phyloP scores from a whole-genome alignment of 1,284 basidiomycete genomes.

The Porogramme epimiltina region DNA sequence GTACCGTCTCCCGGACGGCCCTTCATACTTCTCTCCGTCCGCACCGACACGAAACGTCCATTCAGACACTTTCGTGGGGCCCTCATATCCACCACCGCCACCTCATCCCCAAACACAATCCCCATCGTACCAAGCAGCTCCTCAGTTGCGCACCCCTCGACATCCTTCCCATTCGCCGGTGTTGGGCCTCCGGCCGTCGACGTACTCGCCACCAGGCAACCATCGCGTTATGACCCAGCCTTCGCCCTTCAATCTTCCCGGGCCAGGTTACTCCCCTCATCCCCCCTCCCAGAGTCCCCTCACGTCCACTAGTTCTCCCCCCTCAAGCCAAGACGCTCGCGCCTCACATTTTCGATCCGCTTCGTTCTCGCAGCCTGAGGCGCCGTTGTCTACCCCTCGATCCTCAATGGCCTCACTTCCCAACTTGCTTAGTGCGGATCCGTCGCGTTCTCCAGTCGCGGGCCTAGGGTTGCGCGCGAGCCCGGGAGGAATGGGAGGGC shows the following conservation, averaged over 20 bases:
- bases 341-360: slow-evolving; percentile 5
- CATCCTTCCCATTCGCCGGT: slow-evolving; percentile 23
- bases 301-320: not conserved
- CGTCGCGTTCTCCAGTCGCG: slow-evolving; percentile 24
- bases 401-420: slow-evolving; percentile 25
- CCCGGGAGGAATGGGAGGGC: slow-evolving; percentile 37
- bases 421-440: slow-evolving; percentile 26
- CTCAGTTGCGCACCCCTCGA: slow-evolving; percentile 3
- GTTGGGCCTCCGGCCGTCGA: slow-evolving; percentile 12
- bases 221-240: slow-evolving; percentile 14
- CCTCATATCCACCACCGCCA: slow-evolving; percentile 16
- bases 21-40: slow-evolving; percentile 18
- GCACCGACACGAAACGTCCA: slow-evolving; percentile 20
- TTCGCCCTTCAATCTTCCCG: slow-evolving; percentile 8
- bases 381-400: slow-evolving; percentile 5
- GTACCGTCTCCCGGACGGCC: slow-evolving; percentile 8
- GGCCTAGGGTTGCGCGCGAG: slow-evolving; percentile 10
- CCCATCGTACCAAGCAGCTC: slow-evolving; percentile 18
- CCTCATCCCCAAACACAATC: slow-evolving; percentile 16
- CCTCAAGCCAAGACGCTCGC: slow-evolving; percentile 7
- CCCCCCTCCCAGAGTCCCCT: slow-evolving; percentile 9
- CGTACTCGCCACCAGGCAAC: slow-evolving; percentile 20
- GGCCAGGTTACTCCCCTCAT: slow-evolving; percentile 6
- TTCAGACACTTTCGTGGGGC: slow-evolving; percentile 12
- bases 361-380: slow-evolving; percentile 11